phyloP scores from a whole-genome alignment of 306 rosid species.

The Fagus sylvatica region DNA sequence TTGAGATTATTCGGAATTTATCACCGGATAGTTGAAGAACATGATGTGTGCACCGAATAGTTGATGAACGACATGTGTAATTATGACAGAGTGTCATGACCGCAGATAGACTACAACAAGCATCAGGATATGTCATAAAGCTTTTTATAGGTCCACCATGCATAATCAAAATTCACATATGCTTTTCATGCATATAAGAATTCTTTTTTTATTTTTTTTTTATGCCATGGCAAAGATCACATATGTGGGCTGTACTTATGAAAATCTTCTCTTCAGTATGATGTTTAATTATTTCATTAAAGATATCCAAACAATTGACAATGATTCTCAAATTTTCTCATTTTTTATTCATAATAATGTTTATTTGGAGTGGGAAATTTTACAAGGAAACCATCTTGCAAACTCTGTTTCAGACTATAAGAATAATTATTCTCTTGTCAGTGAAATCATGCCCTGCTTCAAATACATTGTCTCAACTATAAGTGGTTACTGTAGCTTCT shows the following conservation, averaged over 20 bases:
- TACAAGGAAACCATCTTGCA: neutral
- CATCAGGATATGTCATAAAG: conserved; percentile 21
- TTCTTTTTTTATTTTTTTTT: neutral
- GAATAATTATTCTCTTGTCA: neutral
- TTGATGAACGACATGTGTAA: conserved; percentile 20
- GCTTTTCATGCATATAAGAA: conserved; percentile 12
- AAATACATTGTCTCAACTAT: conserved; percentile 6
- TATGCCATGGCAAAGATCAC: neutral
- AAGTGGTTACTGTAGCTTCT: neutral
- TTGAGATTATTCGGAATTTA: too few species aligned
- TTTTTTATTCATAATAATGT: neutral
- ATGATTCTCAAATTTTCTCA: neutral
- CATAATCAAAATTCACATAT: conserved; percentile 28
- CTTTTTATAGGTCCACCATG: conserved; percentile 55
- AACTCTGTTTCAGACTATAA: neutral
- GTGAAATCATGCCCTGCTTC: conserved; percentile 6
- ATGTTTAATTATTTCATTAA: conserved; percentile 28
- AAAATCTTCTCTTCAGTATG: conserved; percentile 26
- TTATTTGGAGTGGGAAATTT: neutral
- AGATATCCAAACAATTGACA: conserved; percentile 11
- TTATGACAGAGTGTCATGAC: conserved; percentile 40
- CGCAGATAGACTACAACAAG: conserved; percentile 12
- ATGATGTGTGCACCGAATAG: conserved; percentile 12
- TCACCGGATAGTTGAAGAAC: too few species aligned
- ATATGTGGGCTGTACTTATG: conserved; percentile 20